Evolutionary conservation across 192 early-diverging fungal species (phyloP).

Genomic region (Phlyctochytrium planicorne): DNA sequence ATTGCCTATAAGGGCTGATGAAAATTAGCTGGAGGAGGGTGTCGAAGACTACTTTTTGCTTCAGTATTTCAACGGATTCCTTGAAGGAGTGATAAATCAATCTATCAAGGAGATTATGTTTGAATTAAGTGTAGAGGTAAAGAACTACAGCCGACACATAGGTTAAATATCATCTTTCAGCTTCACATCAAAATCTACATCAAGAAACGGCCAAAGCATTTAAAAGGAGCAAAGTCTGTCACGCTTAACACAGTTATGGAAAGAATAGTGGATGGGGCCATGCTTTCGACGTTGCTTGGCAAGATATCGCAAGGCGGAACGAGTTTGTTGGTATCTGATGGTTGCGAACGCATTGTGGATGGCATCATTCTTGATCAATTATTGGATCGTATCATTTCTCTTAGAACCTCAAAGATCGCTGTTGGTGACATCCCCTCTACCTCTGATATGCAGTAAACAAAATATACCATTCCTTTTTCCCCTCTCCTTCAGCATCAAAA

Average conservation of each 20-base stretch:
- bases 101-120: too few relatives aligned
- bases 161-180: not conserved
- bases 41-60: not conserved
- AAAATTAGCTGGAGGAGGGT: not conserved
- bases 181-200: not conserved
- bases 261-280: not conserved
- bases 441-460: too few relatives aligned
- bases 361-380: not conserved
- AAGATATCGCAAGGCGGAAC: not conserved
- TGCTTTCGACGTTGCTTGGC: not conserved
- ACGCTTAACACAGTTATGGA: constrained; percentile 1
- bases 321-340: not conserved
- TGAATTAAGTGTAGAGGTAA: too few relatives aligned
- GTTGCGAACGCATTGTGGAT: not conserved
- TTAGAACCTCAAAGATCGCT: too few relatives aligned
- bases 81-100: not conserved
- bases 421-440: too few relatives aligned
- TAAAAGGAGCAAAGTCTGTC: not conserved
- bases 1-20: too few relatives aligned
- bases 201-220: constrained; percentile 1
- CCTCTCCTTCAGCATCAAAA: too few relatives aligned
- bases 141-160: not conserved
- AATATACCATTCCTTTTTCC: too few relatives aligned
- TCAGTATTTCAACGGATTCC: not conserved
- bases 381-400: too few relatives aligned